These are phyloP conservation scores for Pistacia atlantica DNA, from an alignment of 345 rosid species.

Conservation along the genomic window DNA sequence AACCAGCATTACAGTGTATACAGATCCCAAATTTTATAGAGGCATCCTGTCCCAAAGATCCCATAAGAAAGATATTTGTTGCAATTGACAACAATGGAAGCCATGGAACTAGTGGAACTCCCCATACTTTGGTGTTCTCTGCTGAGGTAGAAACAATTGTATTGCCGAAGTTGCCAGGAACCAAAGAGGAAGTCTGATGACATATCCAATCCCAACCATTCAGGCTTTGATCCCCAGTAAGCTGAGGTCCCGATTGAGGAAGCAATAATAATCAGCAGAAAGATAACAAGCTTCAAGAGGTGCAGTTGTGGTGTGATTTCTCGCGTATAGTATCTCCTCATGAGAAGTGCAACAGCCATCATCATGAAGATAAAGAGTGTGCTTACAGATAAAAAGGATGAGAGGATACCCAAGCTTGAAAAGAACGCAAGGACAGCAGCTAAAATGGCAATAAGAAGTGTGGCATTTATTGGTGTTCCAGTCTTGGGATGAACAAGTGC, in stretches of 20 bases:
- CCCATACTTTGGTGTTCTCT: conserved; percentile 64
- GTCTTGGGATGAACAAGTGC: conserved; percentile 68
- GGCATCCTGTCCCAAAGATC: conserved; percentile 41
- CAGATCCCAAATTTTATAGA: conserved; percentile 59
- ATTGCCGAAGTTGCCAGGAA: conserved; percentile 50
- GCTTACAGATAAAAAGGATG: conserved; percentile 52
- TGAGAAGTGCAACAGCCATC: conserved; percentile 64
- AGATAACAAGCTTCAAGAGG: conserved; percentile 40
- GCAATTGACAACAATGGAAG: conserved; percentile 65
- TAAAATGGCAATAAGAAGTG: conserved; percentile 37
- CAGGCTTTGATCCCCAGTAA: conserved; percentile 51
- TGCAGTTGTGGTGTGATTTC: conserved; percentile 36
- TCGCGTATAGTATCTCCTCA: conserved; percentile 53
- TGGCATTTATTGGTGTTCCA: conserved; percentile 58
- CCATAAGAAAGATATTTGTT: conserved; percentile 65
- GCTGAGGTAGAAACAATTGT: conserved; percentile 44
- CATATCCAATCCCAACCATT: conserved; percentile 57
- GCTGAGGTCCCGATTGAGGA: conserved; percentile 68
- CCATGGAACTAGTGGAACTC: conserved; percentile 77
- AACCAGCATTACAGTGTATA: conserved; percentile 47
- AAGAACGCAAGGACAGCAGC: conserved; percentile 51
- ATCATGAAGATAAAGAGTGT: conserved; percentile 66
- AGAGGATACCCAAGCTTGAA: conserved; percentile 51
- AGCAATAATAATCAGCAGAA: conserved; percentile 43
- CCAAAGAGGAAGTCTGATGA: conserved; percentile 56